These are phyloP conservation scores for Pontederia paniculata DNA, from an alignment of 176 grass and related monocot species.

Conservation along the genomic window DNA sequence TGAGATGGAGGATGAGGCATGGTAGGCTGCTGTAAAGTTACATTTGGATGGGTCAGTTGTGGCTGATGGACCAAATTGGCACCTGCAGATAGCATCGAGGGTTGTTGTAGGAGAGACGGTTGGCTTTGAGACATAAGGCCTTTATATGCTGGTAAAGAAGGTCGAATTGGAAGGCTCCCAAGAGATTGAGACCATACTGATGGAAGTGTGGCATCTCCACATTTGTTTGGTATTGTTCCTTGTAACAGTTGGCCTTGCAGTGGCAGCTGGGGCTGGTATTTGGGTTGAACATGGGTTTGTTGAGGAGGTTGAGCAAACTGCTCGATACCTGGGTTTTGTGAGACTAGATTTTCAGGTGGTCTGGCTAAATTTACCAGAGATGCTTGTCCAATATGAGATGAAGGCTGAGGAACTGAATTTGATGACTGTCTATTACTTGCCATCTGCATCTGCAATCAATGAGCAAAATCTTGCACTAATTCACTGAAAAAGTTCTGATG, in stretches of 20 bases:
- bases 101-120: slow-evolving; percentile 37
- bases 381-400: slow-evolving; percentile 38
- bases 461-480: slow-evolving; percentile 24
- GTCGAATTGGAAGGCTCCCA: slow-evolving; percentile 32
- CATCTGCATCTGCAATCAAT: slow-evolving; percentile 84
- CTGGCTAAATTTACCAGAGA: slow-evolving; percentile 30
- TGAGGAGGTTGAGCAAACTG: slow-evolving; percentile 25
- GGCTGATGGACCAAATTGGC: slow-evolving; percentile 19
- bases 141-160: slow-evolving; percentile 36
- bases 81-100: slow-evolving; percentile 26
- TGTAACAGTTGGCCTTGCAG: slow-evolving; percentile 28
- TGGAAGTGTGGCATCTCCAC: slow-evolving; percentile 19
- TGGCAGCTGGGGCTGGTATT: slow-evolving; percentile 33
- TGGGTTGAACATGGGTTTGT: slow-evolving; percentile 32
- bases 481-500: slow-evolving; percentile 9
- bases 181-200: slow-evolving; percentile 34
- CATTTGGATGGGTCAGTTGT: slow-evolving; percentile 19
- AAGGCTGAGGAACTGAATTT: slow-evolving; percentile 28
- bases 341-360: slow-evolving; percentile 19
- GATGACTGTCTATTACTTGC: slow-evolving; percentile 44
- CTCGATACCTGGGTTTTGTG: slow-evolving; percentile 33
- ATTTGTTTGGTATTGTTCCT: slow-evolving; percentile 15
- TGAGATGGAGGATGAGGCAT: slow-evolving; percentile 41
- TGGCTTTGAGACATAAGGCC: slow-evolving; percentile 42
- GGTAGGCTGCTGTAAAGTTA: slow-evolving; percentile 32